Conservation (phyloP, 129 eudicot species). For the Logfia minima region DNA sequence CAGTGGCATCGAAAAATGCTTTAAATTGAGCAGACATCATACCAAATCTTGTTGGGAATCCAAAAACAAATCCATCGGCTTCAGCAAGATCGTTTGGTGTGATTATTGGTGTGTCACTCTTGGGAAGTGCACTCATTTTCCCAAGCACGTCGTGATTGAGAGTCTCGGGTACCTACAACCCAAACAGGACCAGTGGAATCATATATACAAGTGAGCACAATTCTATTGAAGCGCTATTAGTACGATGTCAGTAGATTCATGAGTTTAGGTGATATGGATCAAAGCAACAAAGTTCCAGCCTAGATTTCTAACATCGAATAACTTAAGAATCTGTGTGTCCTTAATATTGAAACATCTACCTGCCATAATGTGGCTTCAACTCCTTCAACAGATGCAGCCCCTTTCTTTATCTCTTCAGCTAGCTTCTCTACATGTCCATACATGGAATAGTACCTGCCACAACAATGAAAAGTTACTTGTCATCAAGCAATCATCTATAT, state of each 20-base stretch:
- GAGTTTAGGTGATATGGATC: background rate
- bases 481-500: background rate
- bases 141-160: constrained; percentile 67
- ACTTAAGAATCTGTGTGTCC: background rate
- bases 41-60: constrained; percentile 88
- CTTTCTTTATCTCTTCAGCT: constrained; percentile 80
- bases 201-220: background rate
- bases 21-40: constrained; percentile 91
- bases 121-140: constrained; percentile 86
- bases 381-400: constrained; percentile 86
- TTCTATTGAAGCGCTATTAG: background rate
- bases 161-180: constrained; percentile 68
- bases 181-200: constrained; percentile 11
- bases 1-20: constrained; percentile 83
- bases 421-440: constrained; percentile 87
- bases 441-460: constrained; percentile 71
- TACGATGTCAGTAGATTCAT: background rate
- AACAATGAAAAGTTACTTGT: constrained; percentile 1
- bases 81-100: constrained; percentile 72
- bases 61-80: constrained; percentile 87
- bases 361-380: constrained; percentile 90
- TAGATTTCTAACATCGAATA: background rate
- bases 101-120: constrained; percentile 68
- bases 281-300: background rate
- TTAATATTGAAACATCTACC: constrained; percentile 41